phyloP scores from a whole-genome alignment of 192 early-diverging fungal species.

The Martensiomyces pterosporus region DNA sequence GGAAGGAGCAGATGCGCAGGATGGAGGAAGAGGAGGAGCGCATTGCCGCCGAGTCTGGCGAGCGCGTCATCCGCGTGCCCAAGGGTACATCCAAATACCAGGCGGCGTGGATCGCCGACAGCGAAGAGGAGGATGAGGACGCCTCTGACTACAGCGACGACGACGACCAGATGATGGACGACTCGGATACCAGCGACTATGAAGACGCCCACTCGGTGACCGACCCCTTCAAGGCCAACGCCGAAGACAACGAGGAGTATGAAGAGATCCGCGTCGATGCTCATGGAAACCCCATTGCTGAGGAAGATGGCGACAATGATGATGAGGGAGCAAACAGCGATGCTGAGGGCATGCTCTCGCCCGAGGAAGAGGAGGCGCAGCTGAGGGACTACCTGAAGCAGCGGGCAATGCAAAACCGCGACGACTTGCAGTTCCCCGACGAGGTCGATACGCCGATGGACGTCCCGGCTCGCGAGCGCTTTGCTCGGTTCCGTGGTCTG shows the following conservation, averaged over 20 bases:
- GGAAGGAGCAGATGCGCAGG: slow-evolving; percentile 54
- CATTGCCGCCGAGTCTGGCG: slow-evolving; percentile 8
- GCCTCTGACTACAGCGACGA: slow-evolving; percentile 45
- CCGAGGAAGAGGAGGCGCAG: slow-evolving; percentile 43
- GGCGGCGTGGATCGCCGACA: slow-evolving; percentile 95
- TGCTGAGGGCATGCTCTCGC: slow-evolving; percentile 14
- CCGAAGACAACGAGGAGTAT: slow-evolving; percentile 19
- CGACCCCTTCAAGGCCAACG: slow-evolving; percentile 9
- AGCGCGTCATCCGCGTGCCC: slow-evolving; percentile 71
- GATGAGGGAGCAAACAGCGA: too few relatives aligned
- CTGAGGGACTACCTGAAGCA: slow-evolving; percentile 55
- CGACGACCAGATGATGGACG: slow-evolving; percentile 25
- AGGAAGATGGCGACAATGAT: slow-evolving; percentile 19
- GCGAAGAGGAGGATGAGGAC: slow-evolving; percentile 61
- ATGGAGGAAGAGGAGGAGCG: slow-evolving; percentile 36
- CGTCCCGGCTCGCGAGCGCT: slow-evolving; percentile 75
- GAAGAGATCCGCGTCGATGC: slow-evolving; percentile 21
- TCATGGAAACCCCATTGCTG: slow-evolving; percentile 5
- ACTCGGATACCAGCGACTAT: slow-evolving; percentile 46
- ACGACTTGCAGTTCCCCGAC: slow-evolving; percentile 90
- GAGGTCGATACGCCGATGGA: slow-evolving; percentile 94
- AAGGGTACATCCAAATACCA: slow-evolving; percentile 97
- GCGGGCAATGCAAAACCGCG: slow-evolving; percentile 51
- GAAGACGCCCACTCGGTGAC: slow-evolving; percentile 51
- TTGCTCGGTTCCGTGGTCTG: slow-evolving; percentile 92